A percentile compares a stretch with the other conserved stretches of the same genome.
phyloP scores from a whole-genome alignment of 2,329 filamentous ascomycete species.

The Septoria petroselini region DNA sequence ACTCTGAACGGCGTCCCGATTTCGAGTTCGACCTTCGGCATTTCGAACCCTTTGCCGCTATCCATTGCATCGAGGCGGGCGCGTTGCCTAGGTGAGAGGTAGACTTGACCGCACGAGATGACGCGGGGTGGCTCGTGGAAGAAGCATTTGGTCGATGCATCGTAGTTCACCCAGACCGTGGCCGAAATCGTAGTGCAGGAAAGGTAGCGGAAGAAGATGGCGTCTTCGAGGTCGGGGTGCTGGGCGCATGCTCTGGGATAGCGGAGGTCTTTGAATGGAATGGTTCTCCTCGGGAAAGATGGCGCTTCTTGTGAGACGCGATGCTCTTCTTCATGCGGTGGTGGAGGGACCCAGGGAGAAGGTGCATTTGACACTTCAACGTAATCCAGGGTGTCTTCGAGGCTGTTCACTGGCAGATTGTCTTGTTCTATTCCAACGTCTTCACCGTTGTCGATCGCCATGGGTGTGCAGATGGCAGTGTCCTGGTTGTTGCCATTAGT shows the following conservation, averaged over 20 bases:
- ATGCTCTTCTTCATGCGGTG: too few species aligned
- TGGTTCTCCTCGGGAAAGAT: background rate
- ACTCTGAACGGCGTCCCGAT: slow-evolving; percentile 23
- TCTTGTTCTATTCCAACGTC: too few species aligned
- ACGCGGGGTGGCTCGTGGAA: slow-evolving; percentile 12
- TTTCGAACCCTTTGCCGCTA: background rate
- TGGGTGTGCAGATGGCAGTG: too few species aligned
- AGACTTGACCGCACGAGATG: slow-evolving; percentile 13
- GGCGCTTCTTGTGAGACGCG: background rate
- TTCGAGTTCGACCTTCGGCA: slow-evolving; percentile 12
- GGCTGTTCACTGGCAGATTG: too few species aligned
- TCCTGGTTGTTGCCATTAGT: too few species aligned
- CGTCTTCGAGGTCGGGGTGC: slow-evolving; percentile 5
- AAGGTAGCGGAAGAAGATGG: slow-evolving; percentile 17
- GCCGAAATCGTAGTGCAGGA: slow-evolving; percentile 12
- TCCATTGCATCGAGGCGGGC: slow-evolving; percentile 6
- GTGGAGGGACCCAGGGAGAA: too few species aligned
- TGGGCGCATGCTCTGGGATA: slow-evolving; percentile 1
- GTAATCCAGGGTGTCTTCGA: too few species aligned
- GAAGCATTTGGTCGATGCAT: slow-evolving; percentile 4
- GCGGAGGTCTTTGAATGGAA: slow-evolving; percentile 9
- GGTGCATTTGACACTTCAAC: too few species aligned
- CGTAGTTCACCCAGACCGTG: slow-evolving; percentile 27
- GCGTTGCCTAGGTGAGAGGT: slow-evolving; percentile 13
- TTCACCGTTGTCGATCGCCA: too few species aligned